A percentile compares a stretch with the other conserved stretches of the same genome.
These are phyloP conservation scores for Lachnellula subtilissima DNA, from an alignment of 2,329 filamentous ascomycete species.

Conservation along the genomic window DNA sequence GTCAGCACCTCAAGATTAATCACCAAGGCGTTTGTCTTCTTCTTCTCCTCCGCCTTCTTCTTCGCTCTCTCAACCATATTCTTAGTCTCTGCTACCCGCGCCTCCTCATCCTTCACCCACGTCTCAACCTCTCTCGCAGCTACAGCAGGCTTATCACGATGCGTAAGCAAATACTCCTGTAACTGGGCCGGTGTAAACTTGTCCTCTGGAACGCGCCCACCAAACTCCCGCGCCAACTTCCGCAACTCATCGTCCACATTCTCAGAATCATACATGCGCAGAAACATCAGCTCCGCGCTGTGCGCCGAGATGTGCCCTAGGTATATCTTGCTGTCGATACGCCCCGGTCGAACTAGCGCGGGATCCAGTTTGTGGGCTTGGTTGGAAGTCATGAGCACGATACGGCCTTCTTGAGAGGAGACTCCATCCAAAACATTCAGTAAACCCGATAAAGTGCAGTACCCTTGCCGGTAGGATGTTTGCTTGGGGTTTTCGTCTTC, in stretches of 20 bases:
- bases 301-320: conserved; percentile 63
- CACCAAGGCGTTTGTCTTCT: too few species aligned
- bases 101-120: too few species aligned
- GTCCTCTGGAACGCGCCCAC: conserved; percentile 44
- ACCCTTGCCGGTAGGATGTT: conserved; percentile 26
- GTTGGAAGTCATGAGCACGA: conserved; percentile 98
- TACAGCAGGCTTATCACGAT: conserved; percentile 44
- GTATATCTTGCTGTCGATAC: conserved; percentile 89
- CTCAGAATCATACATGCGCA: neutral
- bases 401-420: conserved; percentile 65
- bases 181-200: conserved; percentile 46
- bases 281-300: neutral
- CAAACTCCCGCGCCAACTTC: conserved; percentile 50
- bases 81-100: too few species aligned
- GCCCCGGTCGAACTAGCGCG: conserved; percentile 83
- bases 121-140: too few species aligned
- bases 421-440: conserved; percentile 81
- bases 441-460: conserved; percentile 76
- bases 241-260: conserved; percentile 26
- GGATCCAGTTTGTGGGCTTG: conserved; percentile 92
- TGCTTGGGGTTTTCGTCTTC: conserved; percentile 4
- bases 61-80: too few species aligned
- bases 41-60: too few species aligned
- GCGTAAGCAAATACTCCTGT: conserved; percentile 43
- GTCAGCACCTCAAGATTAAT: too few species aligned